These are phyloP conservation scores for Paecilomyces fulvus DNA, from an alignment of 2,329 filamentous ascomycete species.

Conservation along the genomic window DNA sequence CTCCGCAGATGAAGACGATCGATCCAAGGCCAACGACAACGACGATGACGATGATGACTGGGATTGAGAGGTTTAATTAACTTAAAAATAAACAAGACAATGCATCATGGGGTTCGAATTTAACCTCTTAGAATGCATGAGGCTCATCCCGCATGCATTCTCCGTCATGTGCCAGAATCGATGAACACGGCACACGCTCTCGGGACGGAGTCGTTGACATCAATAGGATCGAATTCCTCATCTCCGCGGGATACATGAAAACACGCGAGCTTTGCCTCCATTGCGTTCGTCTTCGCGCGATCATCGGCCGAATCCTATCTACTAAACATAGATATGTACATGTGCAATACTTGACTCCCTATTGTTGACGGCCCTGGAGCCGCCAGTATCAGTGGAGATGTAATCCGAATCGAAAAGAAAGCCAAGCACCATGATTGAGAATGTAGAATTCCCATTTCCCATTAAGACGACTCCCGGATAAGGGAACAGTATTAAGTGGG, in stretches of 20 bases:
- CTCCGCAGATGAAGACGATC: slow-evolving; percentile 42
- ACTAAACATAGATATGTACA: background rate
- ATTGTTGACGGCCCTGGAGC: background rate
- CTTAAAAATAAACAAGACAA: background rate
- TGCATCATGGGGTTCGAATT: no score
- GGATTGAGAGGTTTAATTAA: slow-evolving; percentile 34
- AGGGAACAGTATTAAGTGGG: no score
- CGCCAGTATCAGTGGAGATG: background rate
- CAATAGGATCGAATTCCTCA: no score
- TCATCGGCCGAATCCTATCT: background rate
- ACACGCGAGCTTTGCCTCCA: no score
- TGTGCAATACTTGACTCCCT: background rate
- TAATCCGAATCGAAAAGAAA: background rate
- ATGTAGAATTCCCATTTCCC: background rate
- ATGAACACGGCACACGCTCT: no score
- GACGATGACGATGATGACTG: slow-evolving; percentile 45
- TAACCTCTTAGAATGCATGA: no score
- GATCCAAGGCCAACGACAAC: slow-evolving; percentile 44
- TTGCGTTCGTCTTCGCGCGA: background rate
- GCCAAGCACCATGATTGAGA: background rate
- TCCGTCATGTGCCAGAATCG: no score
- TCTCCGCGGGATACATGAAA: no score
- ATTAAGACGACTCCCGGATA: no score
- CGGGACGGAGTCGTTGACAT: no score
- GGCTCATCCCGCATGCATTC: no score